A percentile compares a stretch with the other conserved stretches of the same genome.
These are phyloP conservation scores for Fusarium tupiense DNA, from an alignment of 2,329 filamentous ascomycete genomes.

Conservation along the genomic window DNA sequence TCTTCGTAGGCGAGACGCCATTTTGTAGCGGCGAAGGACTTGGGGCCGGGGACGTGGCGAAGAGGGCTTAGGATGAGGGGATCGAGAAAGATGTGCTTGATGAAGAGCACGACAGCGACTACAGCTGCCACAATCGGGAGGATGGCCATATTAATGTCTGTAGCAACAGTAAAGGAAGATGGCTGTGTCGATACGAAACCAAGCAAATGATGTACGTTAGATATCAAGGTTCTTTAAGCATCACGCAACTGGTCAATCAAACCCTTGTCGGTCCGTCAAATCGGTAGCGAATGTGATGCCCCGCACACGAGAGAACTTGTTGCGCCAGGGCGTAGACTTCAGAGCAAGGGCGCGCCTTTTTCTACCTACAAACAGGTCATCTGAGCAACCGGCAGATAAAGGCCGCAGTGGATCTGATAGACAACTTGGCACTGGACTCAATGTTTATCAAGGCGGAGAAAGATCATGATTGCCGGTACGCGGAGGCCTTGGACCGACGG, in stretches of 20 bases:
- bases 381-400: not conserved
- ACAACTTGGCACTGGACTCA: not conserved
- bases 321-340: not conserved
- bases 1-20: slow-evolving; percentile 59
- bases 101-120: not conserved
- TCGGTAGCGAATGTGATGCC: not conserved
- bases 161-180: not conserved
- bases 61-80: slow-evolving; percentile 16
- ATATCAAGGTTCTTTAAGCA: not conserved
- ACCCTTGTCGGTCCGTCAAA: not conserved
- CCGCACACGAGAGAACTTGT: not conserved
- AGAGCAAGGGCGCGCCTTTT: not conserved
- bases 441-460: not conserved
- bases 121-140: not conserved
- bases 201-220: not conserved
- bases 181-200: not conserved
- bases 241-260: not conserved
- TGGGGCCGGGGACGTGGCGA: slow-evolving; percentile 47
- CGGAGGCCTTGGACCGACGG: not conserved
- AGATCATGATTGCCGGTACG: not conserved
- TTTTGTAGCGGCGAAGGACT: slow-evolving; percentile 52
- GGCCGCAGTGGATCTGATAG: not conserved
- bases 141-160: not conserved
- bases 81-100: slow-evolving; percentile 14
- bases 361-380: not conserved